phyloP scores from a whole-genome alignment of 1,139 yeast species.

The Arxiozyma telluris region DNA sequence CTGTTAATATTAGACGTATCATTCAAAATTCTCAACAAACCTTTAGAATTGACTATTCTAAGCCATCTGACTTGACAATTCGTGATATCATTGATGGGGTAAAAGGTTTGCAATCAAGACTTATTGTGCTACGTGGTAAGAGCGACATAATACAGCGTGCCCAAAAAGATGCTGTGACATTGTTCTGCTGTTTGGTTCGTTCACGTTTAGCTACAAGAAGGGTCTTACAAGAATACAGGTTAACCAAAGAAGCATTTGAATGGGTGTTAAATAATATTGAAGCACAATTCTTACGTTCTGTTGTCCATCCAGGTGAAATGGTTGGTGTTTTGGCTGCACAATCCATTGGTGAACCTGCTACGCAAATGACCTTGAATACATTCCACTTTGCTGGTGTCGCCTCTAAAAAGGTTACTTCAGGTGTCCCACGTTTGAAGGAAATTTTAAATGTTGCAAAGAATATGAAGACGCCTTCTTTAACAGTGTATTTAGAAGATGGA shows the following conservation, averaged over 20 bases:
- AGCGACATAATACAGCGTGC: conserved; percentile 71
- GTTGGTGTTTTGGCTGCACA: conserved; percentile 99
- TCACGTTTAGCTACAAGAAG: conserved; percentile 88
- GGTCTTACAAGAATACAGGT: conserved; percentile 80
- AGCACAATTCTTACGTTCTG: conserved; percentile 82
- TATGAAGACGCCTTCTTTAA: conserved; percentile 96
- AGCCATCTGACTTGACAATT: conserved; percentile 82
- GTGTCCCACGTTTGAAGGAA: conserved; percentile 99
- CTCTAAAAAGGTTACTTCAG: conserved; percentile 95
- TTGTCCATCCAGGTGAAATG: conserved; percentile 99
- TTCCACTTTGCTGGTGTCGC: conserved; percentile 99
- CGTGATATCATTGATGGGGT: conserved; percentile 73
- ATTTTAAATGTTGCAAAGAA: conserved; percentile 97
- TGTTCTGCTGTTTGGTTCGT: conserved; percentile 86
- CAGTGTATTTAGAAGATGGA: conserved; percentile 76
- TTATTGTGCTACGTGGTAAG: conserved; percentile 77
- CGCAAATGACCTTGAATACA: conserved; percentile 98
- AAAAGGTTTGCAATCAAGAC: conserved; percentile 53
- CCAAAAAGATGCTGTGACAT: conserved; percentile 81
- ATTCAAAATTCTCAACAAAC: conserved; percentile 96
- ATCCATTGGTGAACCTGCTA: conserved; percentile 99
- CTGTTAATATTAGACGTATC: conserved; percentile 93
- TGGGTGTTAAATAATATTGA: conserved; percentile 96
- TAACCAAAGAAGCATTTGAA: conserved; percentile 79
- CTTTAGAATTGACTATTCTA: conserved; percentile 84